Conservation (phyloP, 805 yeast species). For the Wickerhamiella galacta region DNA sequence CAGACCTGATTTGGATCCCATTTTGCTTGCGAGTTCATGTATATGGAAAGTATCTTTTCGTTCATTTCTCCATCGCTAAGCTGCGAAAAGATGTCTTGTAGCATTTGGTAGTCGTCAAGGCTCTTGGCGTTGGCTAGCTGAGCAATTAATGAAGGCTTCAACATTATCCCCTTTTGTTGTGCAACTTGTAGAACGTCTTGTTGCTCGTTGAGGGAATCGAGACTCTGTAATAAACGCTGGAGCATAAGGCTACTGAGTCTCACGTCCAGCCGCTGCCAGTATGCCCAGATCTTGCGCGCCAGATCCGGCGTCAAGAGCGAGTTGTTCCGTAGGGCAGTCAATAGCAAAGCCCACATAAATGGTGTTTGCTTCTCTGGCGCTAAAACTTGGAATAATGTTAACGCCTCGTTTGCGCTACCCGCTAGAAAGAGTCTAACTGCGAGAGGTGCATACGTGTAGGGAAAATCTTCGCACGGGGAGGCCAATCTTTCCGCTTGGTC, state of each 20-base stretch:
- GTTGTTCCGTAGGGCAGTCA: background rate
- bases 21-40: constrained; percentile 18
- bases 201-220: too few relatives aligned
- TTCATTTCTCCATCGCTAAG: too few relatives aligned
- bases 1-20: constrained; percentile 14
- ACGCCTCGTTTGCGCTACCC: constrained; percentile 4
- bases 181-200: too few relatives aligned
- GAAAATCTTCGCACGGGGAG: constrained; percentile 6
- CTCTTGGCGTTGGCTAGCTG: too few relatives aligned
- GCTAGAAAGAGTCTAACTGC: constrained; percentile 8
- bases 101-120: too few relatives aligned
- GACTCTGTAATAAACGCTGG: too few relatives aligned
- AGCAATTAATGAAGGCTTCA: too few relatives aligned
- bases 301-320: background rate
- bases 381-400: constrained; percentile 3
- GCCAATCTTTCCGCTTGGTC: too few relatives aligned
- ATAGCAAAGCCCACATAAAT: background rate
- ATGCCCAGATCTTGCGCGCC: background rate
- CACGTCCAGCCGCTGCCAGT: background rate
- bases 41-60: too few relatives aligned
- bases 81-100: too few relatives aligned
- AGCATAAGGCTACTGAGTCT: too few relatives aligned
- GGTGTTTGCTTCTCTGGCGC: constrained; percentile 3
- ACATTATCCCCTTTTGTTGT: too few relatives aligned
- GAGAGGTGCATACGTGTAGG: constrained; percentile 9